phyloP scores from a whole-genome alignment of 1,139 yeast species.

The Magnusiomyces tetraspermus region DNA sequence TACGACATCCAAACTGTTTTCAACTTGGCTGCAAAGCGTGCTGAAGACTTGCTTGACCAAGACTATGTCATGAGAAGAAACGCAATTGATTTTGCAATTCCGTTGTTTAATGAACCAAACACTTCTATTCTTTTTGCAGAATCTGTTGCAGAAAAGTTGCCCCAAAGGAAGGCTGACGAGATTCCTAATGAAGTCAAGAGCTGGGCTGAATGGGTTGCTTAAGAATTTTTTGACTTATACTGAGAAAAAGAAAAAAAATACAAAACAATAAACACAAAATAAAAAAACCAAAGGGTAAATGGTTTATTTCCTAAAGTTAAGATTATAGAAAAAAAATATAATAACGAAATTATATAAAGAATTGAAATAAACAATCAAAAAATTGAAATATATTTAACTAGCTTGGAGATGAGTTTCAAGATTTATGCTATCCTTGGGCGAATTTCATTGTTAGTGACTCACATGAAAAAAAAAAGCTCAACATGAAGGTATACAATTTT shows the following conservation, averaged over 20 bases:
- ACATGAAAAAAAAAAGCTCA: neutral
- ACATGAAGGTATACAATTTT: neutral
- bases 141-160: conserved; percentile 68
- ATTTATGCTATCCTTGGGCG: too few species aligned
- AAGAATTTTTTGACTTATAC: conserved; percentile 58
- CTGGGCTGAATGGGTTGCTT: conserved; percentile 96
- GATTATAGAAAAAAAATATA: too few species aligned
- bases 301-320: too few species aligned
- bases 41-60: conserved; percentile 71
- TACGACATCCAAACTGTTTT: conserved; percentile 78
- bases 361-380: too few species aligned
- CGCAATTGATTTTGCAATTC: conserved; percentile 95
- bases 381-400: too few species aligned
- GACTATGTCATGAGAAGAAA: conserved; percentile 98
- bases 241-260: too few species aligned
- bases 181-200: conserved; percentile 81
- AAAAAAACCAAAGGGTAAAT: too few species aligned
- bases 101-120: conserved; percentile 92
- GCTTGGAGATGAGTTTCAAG: too few species aligned
- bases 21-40: conserved; percentile 85
- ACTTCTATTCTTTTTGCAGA: conserved; percentile 81
- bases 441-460: neutral
- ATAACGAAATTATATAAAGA: too few species aligned
- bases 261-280: too few species aligned
- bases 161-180: conserved; percentile 38